A percentile compares a stretch with the other conserved stretches of the same genome.
phyloP scores from a whole-genome alignment of 805 yeast species.

The Wickerhamomyces ciferrii region DNA sequence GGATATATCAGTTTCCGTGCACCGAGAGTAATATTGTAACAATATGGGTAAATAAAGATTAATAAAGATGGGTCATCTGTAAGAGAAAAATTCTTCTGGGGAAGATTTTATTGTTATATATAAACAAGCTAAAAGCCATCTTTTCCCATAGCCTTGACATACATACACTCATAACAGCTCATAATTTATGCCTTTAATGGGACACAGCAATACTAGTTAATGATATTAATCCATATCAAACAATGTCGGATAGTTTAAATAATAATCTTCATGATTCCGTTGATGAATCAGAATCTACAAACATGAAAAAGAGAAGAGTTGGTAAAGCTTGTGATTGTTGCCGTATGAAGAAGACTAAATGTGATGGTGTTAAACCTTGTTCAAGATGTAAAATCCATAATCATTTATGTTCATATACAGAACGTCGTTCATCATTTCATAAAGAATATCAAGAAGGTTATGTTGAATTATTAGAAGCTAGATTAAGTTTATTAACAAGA shows the following conservation, averaged over 20 bases:
- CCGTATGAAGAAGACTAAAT: conserved; percentile 56
- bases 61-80: no score
- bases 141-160: no score
- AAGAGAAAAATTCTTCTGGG: no score
- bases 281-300: neutral
- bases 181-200: no score
- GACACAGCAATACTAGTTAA: no score
- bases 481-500: conserved; percentile 46
- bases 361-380: conserved; percentile 61
- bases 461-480: conserved; percentile 56
- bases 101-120: no score
- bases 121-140: no score
- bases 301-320: conserved; percentile 35
- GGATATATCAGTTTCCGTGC: neutral
- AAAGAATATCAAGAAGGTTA: conserved; percentile 55
- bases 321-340: conserved; percentile 65
- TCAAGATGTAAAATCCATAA: conserved; percentile 49
- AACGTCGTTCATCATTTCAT: conserved; percentile 46
- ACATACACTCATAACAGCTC: no score
- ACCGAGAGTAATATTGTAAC: neutral
- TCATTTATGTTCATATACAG: conserved; percentile 54
- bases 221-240: no score
- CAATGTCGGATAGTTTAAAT: neutral
- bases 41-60: no score
- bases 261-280: neutral